phyloP scores from a whole-genome alignment of 1,139 yeast genomes.

The Saccharomyces hybrid region DNA sequence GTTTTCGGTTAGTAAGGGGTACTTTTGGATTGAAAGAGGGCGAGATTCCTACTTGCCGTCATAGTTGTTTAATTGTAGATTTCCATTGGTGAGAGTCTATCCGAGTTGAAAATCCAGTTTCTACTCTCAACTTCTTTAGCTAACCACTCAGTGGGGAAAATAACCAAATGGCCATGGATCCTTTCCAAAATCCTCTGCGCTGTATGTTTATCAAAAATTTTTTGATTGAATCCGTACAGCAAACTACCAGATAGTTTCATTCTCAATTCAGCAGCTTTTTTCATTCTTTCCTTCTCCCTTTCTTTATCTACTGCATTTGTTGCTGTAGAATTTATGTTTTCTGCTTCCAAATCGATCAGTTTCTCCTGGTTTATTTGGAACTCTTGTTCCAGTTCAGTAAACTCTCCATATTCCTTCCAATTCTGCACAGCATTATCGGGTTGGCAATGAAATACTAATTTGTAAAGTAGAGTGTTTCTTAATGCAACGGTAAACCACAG shows the following conservation, averaged over 20 bases:
- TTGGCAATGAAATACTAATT: conserved; percentile 85
- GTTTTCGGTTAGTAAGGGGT: no score
- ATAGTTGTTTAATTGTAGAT: conserved; percentile 55
- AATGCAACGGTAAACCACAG: conserved; percentile 83
- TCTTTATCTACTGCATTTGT: conserved; percentile 1
- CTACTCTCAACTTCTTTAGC: conserved; percentile 77
- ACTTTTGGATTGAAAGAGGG: no score
- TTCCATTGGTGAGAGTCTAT: conserved; percentile 90
- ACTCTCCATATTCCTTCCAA: conserved; percentile 85
- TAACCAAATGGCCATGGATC: conserved; percentile 81
- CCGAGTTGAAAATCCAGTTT: conserved; percentile 93
- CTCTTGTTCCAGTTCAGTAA: conserved; percentile 47
- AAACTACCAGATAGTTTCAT: conserved; percentile 27
- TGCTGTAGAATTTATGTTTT: conserved; percentile 8
- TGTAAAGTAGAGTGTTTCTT: conserved; percentile 70
- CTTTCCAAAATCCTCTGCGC: conserved; percentile 68
- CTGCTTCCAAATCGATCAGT: conserved; percentile 25
- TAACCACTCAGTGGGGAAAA: conserved; percentile 90
- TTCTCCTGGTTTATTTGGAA: conserved; percentile 46
- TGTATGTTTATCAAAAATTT: conserved; percentile 63
- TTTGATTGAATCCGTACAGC: conserved; percentile 33
- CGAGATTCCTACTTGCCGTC: not conserved
- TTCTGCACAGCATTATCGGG: conserved; percentile 85
- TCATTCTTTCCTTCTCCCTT: conserved; percentile 7
- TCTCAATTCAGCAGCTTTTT: conserved; percentile 16